Percentiles rank a stretch among this genome's conserved stretches.
Evolutionary conservation across 2,329 filamentous ascomycete species (phyloP).

Genomic region (Colletotrichum chlorophyti): DNA sequence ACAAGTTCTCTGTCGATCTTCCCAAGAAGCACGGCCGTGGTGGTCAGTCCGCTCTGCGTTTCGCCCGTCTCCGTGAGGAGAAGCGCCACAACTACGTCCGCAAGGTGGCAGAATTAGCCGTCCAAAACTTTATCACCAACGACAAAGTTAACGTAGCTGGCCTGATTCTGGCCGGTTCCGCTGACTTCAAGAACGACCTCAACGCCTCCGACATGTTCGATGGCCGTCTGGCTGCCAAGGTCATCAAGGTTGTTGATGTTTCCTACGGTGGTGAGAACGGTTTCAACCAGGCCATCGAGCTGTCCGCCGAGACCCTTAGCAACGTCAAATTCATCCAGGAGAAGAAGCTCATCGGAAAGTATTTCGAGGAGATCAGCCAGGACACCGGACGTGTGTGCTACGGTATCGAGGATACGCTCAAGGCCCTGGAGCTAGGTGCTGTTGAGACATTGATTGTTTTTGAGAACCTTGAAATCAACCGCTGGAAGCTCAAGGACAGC

Average conservation of each 20-base stretch:
- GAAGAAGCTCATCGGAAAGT: slow-evolving; percentile 99
- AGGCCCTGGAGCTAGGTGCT: slow-evolving; percentile 93
- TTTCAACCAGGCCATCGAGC: slow-evolving; percentile 98
- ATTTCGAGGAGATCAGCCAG: slow-evolving; percentile 99
- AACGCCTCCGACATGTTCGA: slow-evolving; percentile 99
- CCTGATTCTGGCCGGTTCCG: slow-evolving; percentile 92
- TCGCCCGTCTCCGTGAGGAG: slow-evolving; percentile 98
- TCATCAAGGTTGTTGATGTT: slow-evolving; percentile 99
- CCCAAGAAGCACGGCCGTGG: slow-evolving; percentile 99
- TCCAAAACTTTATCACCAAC: slow-evolving; percentile 98
- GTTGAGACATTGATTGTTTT: slow-evolving; percentile 95
- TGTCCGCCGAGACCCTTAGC: slow-evolving; percentile 92
- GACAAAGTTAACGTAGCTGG: slow-evolving; percentile 99
- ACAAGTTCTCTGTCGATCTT: slow-evolving; percentile 98
- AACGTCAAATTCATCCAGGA: slow-evolving; percentile 99
- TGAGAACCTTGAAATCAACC: slow-evolving; percentile 94
- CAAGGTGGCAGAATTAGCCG: slow-evolving; percentile 96
- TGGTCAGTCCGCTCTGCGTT: slow-evolving; percentile 99
- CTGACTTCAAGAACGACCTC: slow-evolving; percentile 99
- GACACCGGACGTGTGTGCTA: slow-evolving; percentile 98
- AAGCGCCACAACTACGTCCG: slow-evolving; percentile 99
- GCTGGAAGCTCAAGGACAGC: slow-evolving; percentile 87
- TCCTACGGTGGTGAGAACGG: slow-evolving; percentile 99
- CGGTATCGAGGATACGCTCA: slow-evolving; percentile 96
- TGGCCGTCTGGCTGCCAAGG: slow-evolving; percentile 86